phyloP scores from a whole-genome alignment of 495 filamentous ascomycete species.

The Penicillium cinerascens region DNA sequence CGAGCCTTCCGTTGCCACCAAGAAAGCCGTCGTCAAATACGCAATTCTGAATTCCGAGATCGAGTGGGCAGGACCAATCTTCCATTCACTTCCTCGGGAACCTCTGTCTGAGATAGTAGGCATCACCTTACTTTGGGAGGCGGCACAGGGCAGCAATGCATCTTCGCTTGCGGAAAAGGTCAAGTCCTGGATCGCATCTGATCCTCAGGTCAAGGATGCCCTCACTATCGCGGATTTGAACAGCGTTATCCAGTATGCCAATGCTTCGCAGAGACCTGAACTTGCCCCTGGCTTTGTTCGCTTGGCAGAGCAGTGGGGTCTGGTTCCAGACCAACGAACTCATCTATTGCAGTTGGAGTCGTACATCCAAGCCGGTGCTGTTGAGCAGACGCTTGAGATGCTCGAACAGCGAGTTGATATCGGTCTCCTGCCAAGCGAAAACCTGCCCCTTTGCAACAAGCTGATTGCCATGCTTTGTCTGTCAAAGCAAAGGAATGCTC shows the following conservation, averaged over 20 bases:
- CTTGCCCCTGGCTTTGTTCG: conserved; percentile 68
- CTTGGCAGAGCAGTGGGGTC: conserved; percentile 58
- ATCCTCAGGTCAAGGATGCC: conserved; percentile 32
- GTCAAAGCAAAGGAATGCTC: conserved; percentile 42
- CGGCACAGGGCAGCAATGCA: conserved; percentile 63
- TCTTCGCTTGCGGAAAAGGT: conserved; percentile 64
- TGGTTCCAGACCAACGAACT: conserved; percentile 62
- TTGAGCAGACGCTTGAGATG: conserved; percentile 59
- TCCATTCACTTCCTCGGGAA: conserved; percentile 53
- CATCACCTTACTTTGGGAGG: conserved; percentile 71
- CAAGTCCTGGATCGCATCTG: conserved; percentile 48
- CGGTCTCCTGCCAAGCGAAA: conserved; percentile 48
- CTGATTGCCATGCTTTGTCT: conserved; percentile 71
- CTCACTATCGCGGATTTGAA: conserved; percentile 75
- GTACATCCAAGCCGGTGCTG: conserved; percentile 62
- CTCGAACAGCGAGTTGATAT: conserved; percentile 59
- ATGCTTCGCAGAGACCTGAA: conserved; percentile 63
- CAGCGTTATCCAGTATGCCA: conserved; percentile 67
- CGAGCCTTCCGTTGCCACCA: conserved; percentile 44
- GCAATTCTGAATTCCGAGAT: conserved; percentile 57
- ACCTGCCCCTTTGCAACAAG: conserved; percentile 65
- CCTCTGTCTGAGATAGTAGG: conserved; percentile 58
- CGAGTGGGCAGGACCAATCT: conserved; percentile 61
- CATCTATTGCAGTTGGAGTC: conserved; percentile 73
- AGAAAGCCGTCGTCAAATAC: conserved; percentile 49